Conservation (phyloP, 192 early-diverging fungal genomes). For the Backusella australiensis region DNA sequence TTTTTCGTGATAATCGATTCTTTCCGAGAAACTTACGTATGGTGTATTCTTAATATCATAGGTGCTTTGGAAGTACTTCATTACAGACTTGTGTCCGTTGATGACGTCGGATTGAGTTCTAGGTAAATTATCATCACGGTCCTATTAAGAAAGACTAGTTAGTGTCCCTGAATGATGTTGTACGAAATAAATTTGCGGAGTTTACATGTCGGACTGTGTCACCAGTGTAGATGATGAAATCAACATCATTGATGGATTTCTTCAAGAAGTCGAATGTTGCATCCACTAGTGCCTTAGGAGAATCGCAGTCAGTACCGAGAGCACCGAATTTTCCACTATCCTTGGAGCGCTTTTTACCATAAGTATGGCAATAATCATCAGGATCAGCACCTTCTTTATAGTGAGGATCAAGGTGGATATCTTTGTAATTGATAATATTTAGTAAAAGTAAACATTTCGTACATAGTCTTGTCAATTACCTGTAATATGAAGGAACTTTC, state of each 20-base stretch:
- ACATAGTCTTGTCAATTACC: neutral
- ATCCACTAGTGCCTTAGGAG: constrained; percentile 10
- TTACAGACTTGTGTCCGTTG: constrained; percentile 17
- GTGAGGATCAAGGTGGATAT: constrained; percentile 37
- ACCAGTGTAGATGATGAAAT: constrained; percentile 44
- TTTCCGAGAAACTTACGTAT: constrained; percentile 15
- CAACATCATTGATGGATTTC: constrained; percentile 22
- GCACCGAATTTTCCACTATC: constrained; percentile 37
- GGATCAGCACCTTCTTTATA: constrained; percentile 34
- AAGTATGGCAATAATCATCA: constrained; percentile 29
- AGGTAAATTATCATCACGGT: constrained; percentile 20
- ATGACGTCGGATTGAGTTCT: constrained; percentile 21
- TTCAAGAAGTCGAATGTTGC: constrained; percentile 35
- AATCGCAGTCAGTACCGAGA: constrained; percentile 32
- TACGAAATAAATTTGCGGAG: neutral
- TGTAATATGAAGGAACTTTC: constrained; percentile 36
- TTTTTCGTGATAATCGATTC: too few relatives aligned
- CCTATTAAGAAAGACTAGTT: constrained; percentile 1
- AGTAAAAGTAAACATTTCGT: neutral
- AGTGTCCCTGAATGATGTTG: neutral
- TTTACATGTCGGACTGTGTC: constrained; percentile 39
- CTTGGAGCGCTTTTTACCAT: constrained; percentile 16
- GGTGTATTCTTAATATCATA: constrained; percentile 13
- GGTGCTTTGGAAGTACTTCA: constrained; percentile 22
- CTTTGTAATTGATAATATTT: constrained; percentile 5